Conservation (phyloP, 192 early-diverging fungal genomes). For the Funneliformis geosporum region DNA sequence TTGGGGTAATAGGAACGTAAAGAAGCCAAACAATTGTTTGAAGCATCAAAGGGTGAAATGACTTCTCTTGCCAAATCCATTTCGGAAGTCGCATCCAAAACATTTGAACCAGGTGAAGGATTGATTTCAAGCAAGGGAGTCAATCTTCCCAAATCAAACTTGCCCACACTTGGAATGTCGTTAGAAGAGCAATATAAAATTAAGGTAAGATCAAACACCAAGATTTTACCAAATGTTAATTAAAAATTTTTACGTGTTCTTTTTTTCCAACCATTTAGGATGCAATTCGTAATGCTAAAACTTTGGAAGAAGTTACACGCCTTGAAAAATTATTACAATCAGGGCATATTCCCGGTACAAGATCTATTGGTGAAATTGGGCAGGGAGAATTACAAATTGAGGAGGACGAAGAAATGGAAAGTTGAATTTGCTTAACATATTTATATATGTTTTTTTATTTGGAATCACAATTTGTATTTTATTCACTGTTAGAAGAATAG, state of each 20-base stretch:
- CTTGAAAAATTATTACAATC: slow-evolving; percentile 69
- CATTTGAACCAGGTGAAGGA: slow-evolving; percentile 87
- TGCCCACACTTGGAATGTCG: slow-evolving; percentile 58
- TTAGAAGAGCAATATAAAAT: slow-evolving; percentile 74
- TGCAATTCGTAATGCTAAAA: slow-evolving; percentile 73
- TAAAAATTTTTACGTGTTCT: not conserved
- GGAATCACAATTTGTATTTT: too few relatives aligned
- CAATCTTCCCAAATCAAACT: slow-evolving; percentile 52
- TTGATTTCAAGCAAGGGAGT: slow-evolving; percentile 33
- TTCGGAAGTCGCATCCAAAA: slow-evolving; percentile 69
- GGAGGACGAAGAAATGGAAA: not conserved
- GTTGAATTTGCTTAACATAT: too few relatives aligned
- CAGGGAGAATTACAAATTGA: too few relatives aligned
- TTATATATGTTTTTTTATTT: too few relatives aligned
- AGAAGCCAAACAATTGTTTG: slow-evolving; percentile 81
- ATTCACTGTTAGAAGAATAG: too few relatives aligned
- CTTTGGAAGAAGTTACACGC: slow-evolving; percentile 72
- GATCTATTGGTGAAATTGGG: not conserved
- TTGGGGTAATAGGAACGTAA: slow-evolving; percentile 66
- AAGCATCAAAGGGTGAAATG: slow-evolving; percentile 58
- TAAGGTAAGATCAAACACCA: slow-evolving; percentile 26
- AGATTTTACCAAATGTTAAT: too few relatives aligned
- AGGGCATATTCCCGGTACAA: slow-evolving; percentile 51
- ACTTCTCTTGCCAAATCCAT: slow-evolving; percentile 67
- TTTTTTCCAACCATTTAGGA: slow-evolving; percentile 38